Conservation (phyloP, 345 rosid genomes). For the Corchorus olitorius region DNA sequence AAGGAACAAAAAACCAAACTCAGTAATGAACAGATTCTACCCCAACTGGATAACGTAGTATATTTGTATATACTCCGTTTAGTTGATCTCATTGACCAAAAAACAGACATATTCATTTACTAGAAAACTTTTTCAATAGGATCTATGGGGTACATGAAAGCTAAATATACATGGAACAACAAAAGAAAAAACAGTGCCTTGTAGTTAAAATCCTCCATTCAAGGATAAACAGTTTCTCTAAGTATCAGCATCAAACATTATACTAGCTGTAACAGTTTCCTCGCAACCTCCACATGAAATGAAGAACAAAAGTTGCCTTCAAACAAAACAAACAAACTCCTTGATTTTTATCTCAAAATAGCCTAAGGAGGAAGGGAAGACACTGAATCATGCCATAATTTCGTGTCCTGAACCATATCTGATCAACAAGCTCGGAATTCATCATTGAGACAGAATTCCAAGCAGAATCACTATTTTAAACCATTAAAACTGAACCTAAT, state of each 20-base stretch:
- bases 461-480: background rate
- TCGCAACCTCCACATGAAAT: background rate
- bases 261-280: background rate
- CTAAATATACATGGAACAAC: too few relatives aligned
- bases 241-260: background rate
- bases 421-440: conserved; percentile 1
- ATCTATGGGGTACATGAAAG: background rate
- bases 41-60: background rate
- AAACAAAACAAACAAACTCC: background rate
- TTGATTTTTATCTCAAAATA: too few relatives aligned
- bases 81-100: background rate
- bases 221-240: background rate
- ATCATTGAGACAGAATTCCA: background rate
- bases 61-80: background rate
- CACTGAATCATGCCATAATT: conserved; percentile 11
- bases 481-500: background rate
- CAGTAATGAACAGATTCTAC: background rate
- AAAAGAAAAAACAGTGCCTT: background rate
- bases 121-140: background rate
- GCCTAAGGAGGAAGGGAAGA: too few relatives aligned
- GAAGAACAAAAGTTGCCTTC: background rate
- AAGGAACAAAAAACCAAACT: conserved; percentile 18
- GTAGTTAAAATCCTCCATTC: background rate
- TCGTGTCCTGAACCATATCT: conserved; percentile 4
- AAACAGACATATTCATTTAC: background rate